A percentile compares a stretch with the other conserved stretches of the same genome.
Conservation (phyloP, 2,329 filamentous ascomycete genomes). For the Beauveria medogensis region DNA sequence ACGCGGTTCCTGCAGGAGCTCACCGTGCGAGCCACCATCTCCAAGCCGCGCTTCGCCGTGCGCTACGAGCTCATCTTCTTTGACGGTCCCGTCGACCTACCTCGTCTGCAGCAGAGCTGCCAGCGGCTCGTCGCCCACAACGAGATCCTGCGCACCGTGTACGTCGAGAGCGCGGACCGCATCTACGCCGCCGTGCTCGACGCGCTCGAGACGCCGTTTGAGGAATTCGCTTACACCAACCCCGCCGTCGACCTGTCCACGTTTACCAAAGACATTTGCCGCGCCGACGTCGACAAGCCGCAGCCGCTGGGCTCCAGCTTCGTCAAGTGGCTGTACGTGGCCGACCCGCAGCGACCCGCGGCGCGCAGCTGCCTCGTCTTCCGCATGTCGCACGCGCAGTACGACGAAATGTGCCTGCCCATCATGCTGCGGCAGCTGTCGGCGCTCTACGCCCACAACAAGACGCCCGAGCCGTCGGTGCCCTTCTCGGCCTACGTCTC, state of each 20-base stretch:
- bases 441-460: conserved; percentile 29
- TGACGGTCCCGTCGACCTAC: conserved; percentile 38
- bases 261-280: conserved; percentile 46
- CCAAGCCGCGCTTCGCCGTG: conserved; percentile 51
- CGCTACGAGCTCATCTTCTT: conserved; percentile 60
- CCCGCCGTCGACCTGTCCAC: conserved; percentile 31
- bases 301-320: conserved; percentile 53
- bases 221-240: conserved; percentile 41
- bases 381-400: conserved; percentile 61
- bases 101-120: conserved; percentile 41
- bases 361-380: conserved; percentile 40
- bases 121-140: conserved; percentile 49
- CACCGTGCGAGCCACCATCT: conserved; percentile 49
- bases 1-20: conserved; percentile 51
- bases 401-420: conserved; percentile 60
- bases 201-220: conserved; percentile 42
- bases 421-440: conserved; percentile 54
- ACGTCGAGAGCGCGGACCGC: conserved; percentile 40
- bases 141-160: conserved; percentile 59
- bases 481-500: conserved; percentile 40
- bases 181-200: conserved; percentile 52
- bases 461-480: conserved; percentile 20
- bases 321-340: conserved; percentile 49
- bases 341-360: conserved; percentile 19
- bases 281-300: conserved; percentile 45